Conservation (phyloP, 805 yeast genomes). For the Starmerella floris region DNA sequence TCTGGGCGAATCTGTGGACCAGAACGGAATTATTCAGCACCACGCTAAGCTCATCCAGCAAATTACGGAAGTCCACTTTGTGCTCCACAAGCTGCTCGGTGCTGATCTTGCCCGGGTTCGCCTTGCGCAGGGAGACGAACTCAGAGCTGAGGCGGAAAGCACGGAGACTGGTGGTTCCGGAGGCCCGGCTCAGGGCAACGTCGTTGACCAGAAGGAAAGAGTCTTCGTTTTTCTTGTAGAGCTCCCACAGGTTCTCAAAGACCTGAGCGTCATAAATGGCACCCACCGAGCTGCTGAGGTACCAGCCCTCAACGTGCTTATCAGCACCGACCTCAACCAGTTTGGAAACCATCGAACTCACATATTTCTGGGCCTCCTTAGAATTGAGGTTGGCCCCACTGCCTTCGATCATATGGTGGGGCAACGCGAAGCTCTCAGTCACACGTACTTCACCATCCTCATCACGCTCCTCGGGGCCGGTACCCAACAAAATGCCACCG, state of each 20-base stretch:
- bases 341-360: slow-evolving; percentile 49
- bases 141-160: slow-evolving; percentile 55
- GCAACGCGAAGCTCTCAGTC: slow-evolving; percentile 46
- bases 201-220: slow-evolving; percentile 50
- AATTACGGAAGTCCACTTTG: slow-evolving; percentile 48
- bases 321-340: slow-evolving; percentile 53
- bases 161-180: slow-evolving; percentile 48
- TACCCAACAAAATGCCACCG: slow-evolving; percentile 23
- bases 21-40: slow-evolving; percentile 55
- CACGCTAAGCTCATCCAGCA: slow-evolving; percentile 61
- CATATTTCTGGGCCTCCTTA: slow-evolving; percentile 52
- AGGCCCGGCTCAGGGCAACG: slow-evolving; percentile 43
- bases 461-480: slow-evolving; percentile 14
- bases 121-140: slow-evolving; percentile 40
- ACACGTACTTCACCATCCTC: slow-evolving; percentile 14
- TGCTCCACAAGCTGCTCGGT: slow-evolving; percentile 47
- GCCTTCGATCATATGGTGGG: slow-evolving; percentile 40
- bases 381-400: slow-evolving; percentile 49
- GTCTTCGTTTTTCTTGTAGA: slow-evolving; percentile 44
- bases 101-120: slow-evolving; percentile 44
- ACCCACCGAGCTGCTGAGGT: slow-evolving; percentile 56
- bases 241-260: slow-evolving; percentile 54
- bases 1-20: slow-evolving; percentile 40
- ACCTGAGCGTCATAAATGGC: slow-evolving; percentile 48
- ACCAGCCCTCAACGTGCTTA: slow-evolving; percentile 68